These are phyloP conservation scores for Angomonas deanei DNA, from an alignment of 208 protist genomes.

Conservation along the genomic window DNA sequence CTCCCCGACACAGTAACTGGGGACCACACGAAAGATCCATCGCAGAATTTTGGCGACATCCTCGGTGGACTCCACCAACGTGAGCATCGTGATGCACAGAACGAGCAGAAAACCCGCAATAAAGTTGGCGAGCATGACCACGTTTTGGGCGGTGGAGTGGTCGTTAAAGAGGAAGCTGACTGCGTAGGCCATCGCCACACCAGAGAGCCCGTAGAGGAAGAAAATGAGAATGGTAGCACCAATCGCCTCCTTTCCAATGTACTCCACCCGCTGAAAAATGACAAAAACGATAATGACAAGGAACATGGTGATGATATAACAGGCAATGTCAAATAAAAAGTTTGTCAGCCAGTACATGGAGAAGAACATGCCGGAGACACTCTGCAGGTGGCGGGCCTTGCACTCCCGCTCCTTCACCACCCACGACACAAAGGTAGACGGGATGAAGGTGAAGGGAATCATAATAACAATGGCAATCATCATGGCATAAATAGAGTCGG, in stretches of 20 bases:
- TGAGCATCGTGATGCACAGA: slow-evolving; percentile 29
- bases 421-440: slow-evolving; percentile 47
- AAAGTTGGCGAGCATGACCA: slow-evolving; percentile 57
- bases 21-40: slow-evolving; percentile 54
- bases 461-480: slow-evolving; percentile 50
- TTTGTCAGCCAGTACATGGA: slow-evolving; percentile 60
- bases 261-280: slow-evolving; percentile 44
- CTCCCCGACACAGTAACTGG: slow-evolving; percentile 60
- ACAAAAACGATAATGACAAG: slow-evolving; percentile 38
- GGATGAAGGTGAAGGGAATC: slow-evolving; percentile 68
- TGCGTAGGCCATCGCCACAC: slow-evolving; percentile 39
- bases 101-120: slow-evolving; percentile 55
- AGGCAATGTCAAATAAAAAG: slow-evolving; percentile 56
- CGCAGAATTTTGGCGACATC: slow-evolving; percentile 22
- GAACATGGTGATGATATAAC: slow-evolving; percentile 37
- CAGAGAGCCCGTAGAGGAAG: slow-evolving; percentile 45
- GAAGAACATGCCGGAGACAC: slow-evolving; percentile 41
- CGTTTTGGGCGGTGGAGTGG: slow-evolving; percentile 52
- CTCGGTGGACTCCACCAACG: slow-evolving; percentile 21
- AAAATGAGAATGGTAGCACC: slow-evolving; percentile 37
- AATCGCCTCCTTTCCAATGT: slow-evolving; percentile 27
- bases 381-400: slow-evolving; percentile 53
- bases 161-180: slow-evolving; percentile 49
- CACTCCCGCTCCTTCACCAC: slow-evolving; percentile 52
- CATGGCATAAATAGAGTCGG: slow-evolving; percentile 21